Base-by-base conservation (phyloP, 768 basidiomycete species). In the Tulasnella calospora region DNA sequence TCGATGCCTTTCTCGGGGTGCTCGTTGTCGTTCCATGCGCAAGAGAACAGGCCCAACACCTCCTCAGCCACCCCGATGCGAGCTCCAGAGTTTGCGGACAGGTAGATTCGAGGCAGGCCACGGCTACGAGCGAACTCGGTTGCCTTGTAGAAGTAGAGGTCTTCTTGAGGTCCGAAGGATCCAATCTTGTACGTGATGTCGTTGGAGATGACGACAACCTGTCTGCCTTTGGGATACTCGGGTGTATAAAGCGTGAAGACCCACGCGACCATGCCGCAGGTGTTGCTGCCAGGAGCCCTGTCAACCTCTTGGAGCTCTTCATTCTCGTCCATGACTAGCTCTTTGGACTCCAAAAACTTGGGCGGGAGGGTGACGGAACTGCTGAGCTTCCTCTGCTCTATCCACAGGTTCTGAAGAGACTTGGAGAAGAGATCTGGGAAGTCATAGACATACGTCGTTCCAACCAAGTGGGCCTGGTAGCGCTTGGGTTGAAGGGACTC, bases 351-450 rank as follows among this genome's bases (percentile, higher is more conserved):
- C 70, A 99, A 86, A 79, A 94, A 88, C 69, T 89, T 89, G 83
- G 94, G 92, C 7, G 98, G 98, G 46, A 90, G 82, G 46, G 88
- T 87, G 73, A 96, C 85, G 23, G 90, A 89, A 17, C 94, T 86
- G 82, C 94, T 89, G 36, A 84, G 85, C 55, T 86, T 84, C 55
- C 92, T 89, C 67, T 90, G 90, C 81, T 91, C 90, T 80, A 89
- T 86, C 98, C 98, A 99, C 80, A 95, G 88, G 82, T 96, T 95
- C 82, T 95, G 93, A 79, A 99, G 87, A 9, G 97, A 96, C 86
- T 99, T 99, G 51, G 96, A 92, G 88, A 99, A 99, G 80, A 99
- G 90, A 82, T 98, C 98, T 57, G 98, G 98, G 92, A 99, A 99
- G 85, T 99, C 98, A 85, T 99, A 99, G 41, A 94, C 96, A 84